Base-by-base conservation (phyloP, 208 protist species). In the Leptomonas pyrrhocoris region DNA sequence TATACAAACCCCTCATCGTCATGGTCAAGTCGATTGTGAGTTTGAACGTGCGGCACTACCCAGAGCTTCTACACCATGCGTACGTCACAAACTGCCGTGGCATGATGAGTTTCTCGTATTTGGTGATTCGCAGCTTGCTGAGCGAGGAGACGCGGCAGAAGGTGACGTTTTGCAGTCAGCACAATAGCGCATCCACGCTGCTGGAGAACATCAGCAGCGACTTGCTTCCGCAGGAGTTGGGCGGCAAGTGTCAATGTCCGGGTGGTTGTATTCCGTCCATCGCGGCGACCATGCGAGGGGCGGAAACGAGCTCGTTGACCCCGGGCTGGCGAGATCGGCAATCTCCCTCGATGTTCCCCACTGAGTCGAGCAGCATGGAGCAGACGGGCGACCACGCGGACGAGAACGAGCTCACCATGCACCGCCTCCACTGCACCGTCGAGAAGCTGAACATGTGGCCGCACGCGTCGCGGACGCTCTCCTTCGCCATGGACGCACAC, bases 71-170 rank as follows among this genome's bases (percentile, higher is more conserved):
- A 38, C 86, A 90, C 50, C 77, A 73, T 30, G 45, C 90, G 2
- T 82, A 88, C 49, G 57, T 94, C 5, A 81, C 81, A 2, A 92
- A 91, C 69, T 88, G 84, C 59, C 42, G 69, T 13, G 25, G 57
- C 11, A 57, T 63, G n/a, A 50, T 89, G 36, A 78, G 55, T 38
- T 68, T 77, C 21, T 49, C 64, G 6, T 86, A 87, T 50, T 28
- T 81, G 25, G 65, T 75, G 9, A 28, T 85, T 0, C 72, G 77
- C 25, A 45, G 53, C 0, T 25, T 69, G n/a, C 38, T 84, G 12
- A 46, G 62, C 15, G 42, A 74, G 34, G 34, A 46, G 31, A 84
- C 82, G 34, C 56, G 82, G 2, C 51, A 54, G 11, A 90, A 91
- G 49, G 74, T 94, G 4, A 57, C 68, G 12, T 88, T 86, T 57